Percentiles rank a stretch among this genome's conserved stretches.
These are phyloP conservation scores for Uronychia binucleata DNA, from an alignment of 73 alveolate genomes.

Conservation along the genomic window DNA sequence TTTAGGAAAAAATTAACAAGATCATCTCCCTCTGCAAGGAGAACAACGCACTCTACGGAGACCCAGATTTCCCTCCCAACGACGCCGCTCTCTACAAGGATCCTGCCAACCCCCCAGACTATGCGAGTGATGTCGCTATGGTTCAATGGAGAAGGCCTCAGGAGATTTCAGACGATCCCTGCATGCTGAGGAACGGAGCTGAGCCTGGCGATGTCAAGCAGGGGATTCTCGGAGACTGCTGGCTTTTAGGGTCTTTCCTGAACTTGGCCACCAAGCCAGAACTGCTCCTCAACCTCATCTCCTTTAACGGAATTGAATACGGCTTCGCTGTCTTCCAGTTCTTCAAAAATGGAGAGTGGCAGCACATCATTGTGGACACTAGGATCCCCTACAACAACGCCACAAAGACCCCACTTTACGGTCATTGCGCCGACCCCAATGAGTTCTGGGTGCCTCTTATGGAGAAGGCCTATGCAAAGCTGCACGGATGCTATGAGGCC, in stretches of 20 bases:
- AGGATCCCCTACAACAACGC: constrained; percentile 93
- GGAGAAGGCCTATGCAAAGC: constrained; percentile 99
- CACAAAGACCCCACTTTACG: constrained; percentile 84
- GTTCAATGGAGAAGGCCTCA: constrained; percentile 95
- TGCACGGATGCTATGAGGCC: constrained; percentile 93
- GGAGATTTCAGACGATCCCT: constrained; percentile 89
- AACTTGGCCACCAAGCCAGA: constrained; percentile 68
- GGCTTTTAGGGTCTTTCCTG: constrained; percentile 92
- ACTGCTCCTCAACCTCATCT: constrained; percentile 74
- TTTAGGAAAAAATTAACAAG: constrained; percentile 33
- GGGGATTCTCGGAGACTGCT: constrained; percentile 98
- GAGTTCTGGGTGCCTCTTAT: constrained; percentile 98
- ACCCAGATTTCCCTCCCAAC: constrained; percentile 82
- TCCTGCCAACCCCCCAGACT: constrained; percentile 82
- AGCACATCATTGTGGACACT: constrained; percentile 96
- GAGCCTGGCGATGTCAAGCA: constrained; percentile 96
- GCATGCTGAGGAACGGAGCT: constrained; percentile 86
- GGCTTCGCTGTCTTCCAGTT: constrained; percentile 98
- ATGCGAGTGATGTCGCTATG: constrained; percentile 73
- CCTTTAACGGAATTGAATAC: constrained; percentile 73
- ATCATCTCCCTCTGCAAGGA: constrained; percentile 67
- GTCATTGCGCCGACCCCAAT: constrained; percentile 94
- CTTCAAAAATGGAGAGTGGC: constrained; percentile 98
- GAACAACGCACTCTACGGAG: constrained; percentile 68
- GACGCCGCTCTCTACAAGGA: constrained; percentile 81